Evolutionary conservation across 2,329 filamentous ascomycete species (phyloP).

Genomic region (Laburnicola sp.): DNA sequence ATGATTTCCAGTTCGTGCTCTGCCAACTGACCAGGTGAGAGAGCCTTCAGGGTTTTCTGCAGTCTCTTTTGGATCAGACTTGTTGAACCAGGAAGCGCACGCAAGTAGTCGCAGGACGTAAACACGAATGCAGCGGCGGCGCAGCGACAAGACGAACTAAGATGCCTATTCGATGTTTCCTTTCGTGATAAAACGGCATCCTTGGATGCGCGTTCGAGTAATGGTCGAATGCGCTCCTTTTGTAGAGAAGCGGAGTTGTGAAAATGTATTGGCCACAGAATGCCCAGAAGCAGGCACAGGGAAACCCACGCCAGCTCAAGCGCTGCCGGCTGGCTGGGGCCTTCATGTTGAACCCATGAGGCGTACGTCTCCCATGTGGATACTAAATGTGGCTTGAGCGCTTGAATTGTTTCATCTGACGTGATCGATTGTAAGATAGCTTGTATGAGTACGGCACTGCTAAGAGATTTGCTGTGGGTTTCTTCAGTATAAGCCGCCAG

Average conservation of each 20-base stretch:
- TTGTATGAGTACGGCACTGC: constrained; percentile 35
- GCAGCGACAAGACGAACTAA: constrained; percentile 24
- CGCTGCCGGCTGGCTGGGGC: constrained; percentile 20
- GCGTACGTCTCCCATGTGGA: constrained; percentile 28
- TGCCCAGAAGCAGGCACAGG: constrained; percentile 29
- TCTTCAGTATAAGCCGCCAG: constrained; percentile 14
- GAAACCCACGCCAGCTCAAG: constrained; percentile 33
- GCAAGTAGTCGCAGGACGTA: constrained; percentile 28
- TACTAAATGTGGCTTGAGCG: constrained; percentile 25
- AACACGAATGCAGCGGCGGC: constrained; percentile 35
- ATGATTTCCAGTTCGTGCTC: constrained; percentile 20
- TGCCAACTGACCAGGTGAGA: constrained; percentile 21
- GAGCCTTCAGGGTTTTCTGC: constrained; percentile 25
- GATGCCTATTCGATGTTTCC: constrained; percentile 7
- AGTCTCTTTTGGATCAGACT: constrained; percentile 25
- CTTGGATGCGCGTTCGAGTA: constrained; percentile 31
- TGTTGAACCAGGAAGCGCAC: constrained; percentile 26
- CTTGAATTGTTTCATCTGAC: constrained; percentile 28
- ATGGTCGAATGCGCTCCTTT: constrained; percentile 26
- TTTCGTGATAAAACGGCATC: constrained; percentile 23
- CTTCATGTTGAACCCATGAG: constrained; percentile 25
- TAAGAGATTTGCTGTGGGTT: constrained; percentile 23
- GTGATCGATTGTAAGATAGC: constrained; percentile 31
- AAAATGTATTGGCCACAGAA: constrained; percentile 38
- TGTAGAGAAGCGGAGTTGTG: constrained; percentile 32